phyloP scores from a whole-genome alignment of 2,329 filamentous ascomycete species.

The Hypocrella siamensis region DNA sequence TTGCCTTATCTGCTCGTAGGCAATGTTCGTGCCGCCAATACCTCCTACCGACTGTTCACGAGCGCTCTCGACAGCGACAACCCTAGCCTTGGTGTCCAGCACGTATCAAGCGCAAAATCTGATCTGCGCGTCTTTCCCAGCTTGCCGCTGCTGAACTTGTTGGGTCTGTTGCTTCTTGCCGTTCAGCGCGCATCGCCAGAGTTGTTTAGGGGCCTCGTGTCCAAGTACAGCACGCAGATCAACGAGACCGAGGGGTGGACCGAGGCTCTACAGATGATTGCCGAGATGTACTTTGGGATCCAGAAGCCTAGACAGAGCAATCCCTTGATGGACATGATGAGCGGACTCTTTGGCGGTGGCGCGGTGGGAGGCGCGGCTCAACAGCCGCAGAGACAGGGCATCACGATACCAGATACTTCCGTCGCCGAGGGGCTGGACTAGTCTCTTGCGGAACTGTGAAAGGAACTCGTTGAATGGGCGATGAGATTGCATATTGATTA shows the following conservation, averaged over 20 bases:
- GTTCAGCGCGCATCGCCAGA: slow-evolving; percentile 67
- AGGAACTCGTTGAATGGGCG: slow-evolving; percentile 22
- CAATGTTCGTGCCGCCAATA: slow-evolving; percentile 80
- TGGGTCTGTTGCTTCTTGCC: slow-evolving; percentile 68
- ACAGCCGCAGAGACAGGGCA: slow-evolving; percentile 23
- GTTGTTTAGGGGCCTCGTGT: slow-evolving; percentile 65
- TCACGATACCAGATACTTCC: slow-evolving; percentile 30
- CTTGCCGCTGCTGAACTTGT: slow-evolving; percentile 88
- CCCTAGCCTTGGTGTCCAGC: slow-evolving; percentile 53
- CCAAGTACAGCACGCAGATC: slow-evolving; percentile 67
- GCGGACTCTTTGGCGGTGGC: slow-evolving; percentile 68
- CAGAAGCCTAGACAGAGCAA: slow-evolving; percentile 79
- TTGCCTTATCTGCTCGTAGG: slow-evolving; percentile 83
- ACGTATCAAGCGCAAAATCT: slow-evolving; percentile 57
- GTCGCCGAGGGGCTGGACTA: slow-evolving; percentile 44
- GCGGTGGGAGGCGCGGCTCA: slow-evolving; percentile 31
- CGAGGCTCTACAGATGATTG: slow-evolving; percentile 70
- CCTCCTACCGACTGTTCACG: slow-evolving; percentile 53
- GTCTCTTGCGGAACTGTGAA: too few species aligned
- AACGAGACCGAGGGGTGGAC: slow-evolving; percentile 67
- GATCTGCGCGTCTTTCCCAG: slow-evolving; percentile 77
- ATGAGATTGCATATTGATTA: neutral
- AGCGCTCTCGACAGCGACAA: slow-evolving; percentile 23
- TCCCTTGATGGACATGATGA: slow-evolving; percentile 96
- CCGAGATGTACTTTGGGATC: slow-evolving; percentile 94